phyloP scores from a whole-genome alignment of 2,329 filamentous ascomycete species.

The Arachnomyces sp. region DNA sequence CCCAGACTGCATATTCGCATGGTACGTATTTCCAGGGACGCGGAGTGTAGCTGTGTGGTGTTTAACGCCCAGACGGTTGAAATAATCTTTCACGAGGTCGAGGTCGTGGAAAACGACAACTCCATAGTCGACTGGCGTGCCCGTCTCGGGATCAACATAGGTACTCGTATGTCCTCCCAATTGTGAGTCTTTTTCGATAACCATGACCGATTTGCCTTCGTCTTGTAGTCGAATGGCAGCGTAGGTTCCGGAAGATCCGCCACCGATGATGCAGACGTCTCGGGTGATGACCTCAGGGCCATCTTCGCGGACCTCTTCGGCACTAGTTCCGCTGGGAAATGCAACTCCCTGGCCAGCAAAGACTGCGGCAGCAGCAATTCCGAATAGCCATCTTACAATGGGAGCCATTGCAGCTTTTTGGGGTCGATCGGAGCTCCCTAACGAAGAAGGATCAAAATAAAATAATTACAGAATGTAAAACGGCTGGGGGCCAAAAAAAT shows the following conservation, averaged over 20 bases:
- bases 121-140: slow-evolving; percentile 25
- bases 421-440: too few species aligned
- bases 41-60: background rate
- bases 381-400: too few species aligned
- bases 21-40: slow-evolving; percentile 10
- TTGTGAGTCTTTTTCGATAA: slow-evolving; percentile 27
- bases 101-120: slow-evolving; percentile 25
- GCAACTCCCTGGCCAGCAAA: too few species aligned
- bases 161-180: slow-evolving; percentile 29
- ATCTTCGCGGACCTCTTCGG: background rate
- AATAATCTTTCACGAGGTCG: slow-evolving; percentile 22
- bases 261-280: slow-evolving; percentile 30
- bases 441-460: too few species aligned
- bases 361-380: too few species aligned
- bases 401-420: too few species aligned
- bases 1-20: slow-evolving; percentile 2
- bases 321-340: too few species aligned
- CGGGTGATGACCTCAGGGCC: slow-evolving; percentile 12
- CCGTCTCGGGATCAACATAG: slow-evolving; percentile 21
- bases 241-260: slow-evolving; percentile 28
- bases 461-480: too few species aligned
- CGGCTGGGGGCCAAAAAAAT: too few species aligned
- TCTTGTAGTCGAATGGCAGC: slow-evolving; percentile 25
- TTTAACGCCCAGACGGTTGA: slow-evolving; percentile 24
- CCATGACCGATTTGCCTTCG: slow-evolving; percentile 22